Evolutionary conservation across 2,329 filamentous ascomycete species (phyloP).

Genomic region (Ascocoryne sarcoides): DNA sequence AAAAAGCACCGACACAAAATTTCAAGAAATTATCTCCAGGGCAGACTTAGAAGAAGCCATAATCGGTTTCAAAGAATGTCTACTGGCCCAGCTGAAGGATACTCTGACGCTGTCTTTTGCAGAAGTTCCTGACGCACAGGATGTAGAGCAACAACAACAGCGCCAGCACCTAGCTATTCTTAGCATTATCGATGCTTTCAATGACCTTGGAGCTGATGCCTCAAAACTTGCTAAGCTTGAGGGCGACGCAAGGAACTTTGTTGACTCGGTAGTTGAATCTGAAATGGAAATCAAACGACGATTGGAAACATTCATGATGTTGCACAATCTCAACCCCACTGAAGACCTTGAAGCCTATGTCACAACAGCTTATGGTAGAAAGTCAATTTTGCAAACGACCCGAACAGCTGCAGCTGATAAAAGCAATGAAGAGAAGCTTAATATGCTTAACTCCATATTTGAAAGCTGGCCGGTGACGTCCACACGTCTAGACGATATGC

Average conservation of each 20-base stretch:
- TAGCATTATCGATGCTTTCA: conserved; percentile 20
- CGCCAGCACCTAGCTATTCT: conserved; percentile 12
- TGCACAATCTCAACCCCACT: conserved; percentile 1
- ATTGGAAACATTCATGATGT: conserved; percentile 18
- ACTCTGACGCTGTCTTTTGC: conserved; percentile 9
- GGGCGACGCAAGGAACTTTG: conserved; percentile 9
- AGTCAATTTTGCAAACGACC: conserved; percentile 14
- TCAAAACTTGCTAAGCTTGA: conserved; percentile 11
- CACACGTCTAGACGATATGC: conserved; percentile 18
- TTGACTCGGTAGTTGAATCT: background rate
- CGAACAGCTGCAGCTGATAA: conserved; percentile 8
- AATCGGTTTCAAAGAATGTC: conserved; percentile 12
- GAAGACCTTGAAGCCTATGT: conserved; percentile 8
- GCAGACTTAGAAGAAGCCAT: conserved; percentile 12
- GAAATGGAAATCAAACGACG: conserved; percentile 11
- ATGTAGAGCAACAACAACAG: background rate
- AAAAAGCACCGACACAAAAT: conserved; percentile 13
- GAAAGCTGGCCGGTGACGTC: conserved; percentile 4
- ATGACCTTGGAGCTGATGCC: conserved; percentile 10
- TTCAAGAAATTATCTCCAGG: conserved; percentile 15
- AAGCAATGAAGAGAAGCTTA: conserved; percentile 17
- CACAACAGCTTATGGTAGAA: conserved; percentile 15
- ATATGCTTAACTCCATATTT: conserved; percentile 17
- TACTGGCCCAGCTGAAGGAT: conserved; percentile 16
- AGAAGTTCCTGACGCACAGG: too few relatives aligned